phyloP scores from a whole-genome alignment of 2,329 filamentous ascomycete genomes.

The Lasiodiplodia gonubiensis region DNA sequence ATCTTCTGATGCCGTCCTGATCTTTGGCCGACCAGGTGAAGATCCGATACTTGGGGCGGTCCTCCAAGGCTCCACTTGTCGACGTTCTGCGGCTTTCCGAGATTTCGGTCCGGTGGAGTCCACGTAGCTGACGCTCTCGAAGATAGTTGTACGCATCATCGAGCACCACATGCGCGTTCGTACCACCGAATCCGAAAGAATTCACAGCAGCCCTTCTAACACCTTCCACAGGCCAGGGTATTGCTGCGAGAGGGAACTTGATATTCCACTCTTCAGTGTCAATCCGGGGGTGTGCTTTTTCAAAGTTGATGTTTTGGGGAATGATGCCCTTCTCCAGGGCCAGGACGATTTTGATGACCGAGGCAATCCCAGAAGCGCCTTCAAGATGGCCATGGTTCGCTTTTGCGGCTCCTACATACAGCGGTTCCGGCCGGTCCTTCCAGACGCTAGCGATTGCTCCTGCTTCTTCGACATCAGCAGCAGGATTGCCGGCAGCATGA shows the following conservation, averaged over 20 bases:
- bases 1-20: constrained; percentile 24
- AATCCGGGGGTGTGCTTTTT: constrained; percentile 29
- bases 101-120: constrained; percentile 5
- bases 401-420: constrained; percentile 38
- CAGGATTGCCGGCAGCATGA: constrained; percentile 64
- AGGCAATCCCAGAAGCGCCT: constrained; percentile 37
- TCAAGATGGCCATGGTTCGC: constrained; percentile 42
- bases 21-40: constrained; percentile 31
- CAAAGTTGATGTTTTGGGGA: constrained; percentile 35
- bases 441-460: constrained; percentile 35
- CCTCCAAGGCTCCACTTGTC: constrained; percentile 1
- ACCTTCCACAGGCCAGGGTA: constrained; percentile 30
- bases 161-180: constrained; percentile 40
- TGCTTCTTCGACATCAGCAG: constrained; percentile 54
- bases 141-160: constrained; percentile 28
- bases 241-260: constrained; percentile 28
- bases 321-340: constrained; percentile 35
- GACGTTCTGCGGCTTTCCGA: constrained; percentile 1
- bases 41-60: constrained; percentile 13
- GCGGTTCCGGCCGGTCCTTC: constrained; percentile 22
- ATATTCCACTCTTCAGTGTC: constrained; percentile 29
- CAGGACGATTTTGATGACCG: constrained; percentile 37
- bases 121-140: constrained; percentile 30
- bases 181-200: constrained; percentile 37
- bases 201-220: constrained; percentile 32